Conservation (phyloP, 768 basidiomycete species). For the Xerocomellus dryophilus region DNA sequence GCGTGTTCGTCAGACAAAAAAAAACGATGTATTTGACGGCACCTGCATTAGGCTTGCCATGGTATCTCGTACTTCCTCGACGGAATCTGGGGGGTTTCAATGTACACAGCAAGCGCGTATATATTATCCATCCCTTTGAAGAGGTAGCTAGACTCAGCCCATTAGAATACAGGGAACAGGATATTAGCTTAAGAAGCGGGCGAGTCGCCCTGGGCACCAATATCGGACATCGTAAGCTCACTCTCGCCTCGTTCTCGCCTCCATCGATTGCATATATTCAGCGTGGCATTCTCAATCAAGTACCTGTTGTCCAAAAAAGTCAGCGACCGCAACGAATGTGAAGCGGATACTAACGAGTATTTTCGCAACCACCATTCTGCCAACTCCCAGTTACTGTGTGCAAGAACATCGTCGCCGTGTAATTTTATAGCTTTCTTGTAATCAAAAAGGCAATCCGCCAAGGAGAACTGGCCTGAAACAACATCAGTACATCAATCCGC, state of each 20-base stretch:
- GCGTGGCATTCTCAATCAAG: slow-evolving; percentile 69
- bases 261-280: slow-evolving; percentile 83
- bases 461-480: slow-evolving; percentile 64
- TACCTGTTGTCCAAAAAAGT: slow-evolving; percentile 46
- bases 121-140: slow-evolving; percentile 10
- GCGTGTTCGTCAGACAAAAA: background rate
- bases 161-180: slow-evolving; percentile 9
- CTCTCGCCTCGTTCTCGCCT: slow-evolving; percentile 76
- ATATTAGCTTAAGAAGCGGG: slow-evolving; percentile 19
- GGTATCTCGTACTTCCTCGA: background rate
- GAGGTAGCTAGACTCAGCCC: background rate
- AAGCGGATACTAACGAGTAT: slow-evolving; percentile 54
- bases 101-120: background rate
- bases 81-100: background rate
- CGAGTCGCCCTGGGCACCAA: slow-evolving; percentile 38
- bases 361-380: slow-evolving; percentile 77
- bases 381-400: slow-evolving; percentile 88
- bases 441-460: slow-evolving; percentile 77
- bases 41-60: background rate
- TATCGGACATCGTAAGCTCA: slow-evolving; percentile 60
- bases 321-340: background rate
- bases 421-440: slow-evolving; percentile 66
- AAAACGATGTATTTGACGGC: background rate
- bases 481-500: slow-evolving; percentile 4
- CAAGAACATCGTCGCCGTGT: slow-evolving; percentile 90